Conservation (phyloP, 192 early-diverging fungal genomes). For the Backusella westeae region DNA sequence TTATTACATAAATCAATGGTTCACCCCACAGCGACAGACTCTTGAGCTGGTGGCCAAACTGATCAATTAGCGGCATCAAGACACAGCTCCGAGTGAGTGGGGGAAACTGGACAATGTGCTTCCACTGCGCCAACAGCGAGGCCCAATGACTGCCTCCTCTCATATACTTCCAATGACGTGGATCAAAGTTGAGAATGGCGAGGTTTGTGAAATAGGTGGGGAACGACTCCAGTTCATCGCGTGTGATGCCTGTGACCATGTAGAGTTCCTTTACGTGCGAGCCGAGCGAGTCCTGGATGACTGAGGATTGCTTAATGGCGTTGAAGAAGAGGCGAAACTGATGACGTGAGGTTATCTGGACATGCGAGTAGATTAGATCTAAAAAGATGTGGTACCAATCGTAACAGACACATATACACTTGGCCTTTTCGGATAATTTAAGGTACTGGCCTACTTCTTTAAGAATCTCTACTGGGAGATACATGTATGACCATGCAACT, state of each 20-base stretch:
- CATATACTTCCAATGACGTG: constrained; percentile 10
- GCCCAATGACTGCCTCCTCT: not conserved
- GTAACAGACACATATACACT: constrained; percentile 7
- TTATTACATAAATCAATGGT: not conserved
- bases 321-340: not conserved
- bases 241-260: not conserved
- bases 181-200: not conserved
- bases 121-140: not conserved
- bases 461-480: constrained; percentile 15
- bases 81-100: not conserved
- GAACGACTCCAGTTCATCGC: constrained; percentile 11
- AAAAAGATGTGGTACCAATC: constrained; percentile 8
- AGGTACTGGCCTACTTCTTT: constrained; percentile 10
- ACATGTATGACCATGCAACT: constrained; percentile 3
- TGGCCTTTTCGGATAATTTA: not conserved
- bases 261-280: not conserved
- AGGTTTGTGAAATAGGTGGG: not conserved
- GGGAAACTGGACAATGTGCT: not conserved
- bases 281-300: not conserved
- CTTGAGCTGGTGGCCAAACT: not conserved
- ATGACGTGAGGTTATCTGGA: not conserved
- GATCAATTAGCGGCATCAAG: not conserved
- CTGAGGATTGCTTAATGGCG: not conserved
- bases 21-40: constrained; percentile 4
- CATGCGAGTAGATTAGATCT: not conserved